These are phyloP conservation scores for Hypoxylon intermedium DNA, from an alignment of 495 filamentous ascomycete species.

Conservation along the genomic window DNA sequence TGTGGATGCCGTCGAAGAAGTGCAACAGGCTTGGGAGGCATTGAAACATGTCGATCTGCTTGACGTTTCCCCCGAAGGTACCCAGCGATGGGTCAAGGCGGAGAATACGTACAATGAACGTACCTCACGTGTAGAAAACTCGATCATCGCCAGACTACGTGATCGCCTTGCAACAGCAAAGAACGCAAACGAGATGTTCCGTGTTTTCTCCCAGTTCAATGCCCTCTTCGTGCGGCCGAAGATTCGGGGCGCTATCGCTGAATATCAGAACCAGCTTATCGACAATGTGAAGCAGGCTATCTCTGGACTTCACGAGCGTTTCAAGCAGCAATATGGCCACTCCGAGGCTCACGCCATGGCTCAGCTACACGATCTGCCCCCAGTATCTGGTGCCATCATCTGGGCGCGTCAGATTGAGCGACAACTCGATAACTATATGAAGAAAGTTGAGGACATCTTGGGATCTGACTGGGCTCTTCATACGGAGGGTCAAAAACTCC, in stretches of 20 bases:
- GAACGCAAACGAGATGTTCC: slow-evolving; percentile 98
- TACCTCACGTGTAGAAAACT: slow-evolving; percentile 95
- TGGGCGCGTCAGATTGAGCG: slow-evolving; percentile 97
- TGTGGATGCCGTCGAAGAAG: slow-evolving; percentile 97
- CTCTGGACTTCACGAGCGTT: slow-evolving; percentile 87
- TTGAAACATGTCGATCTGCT: slow-evolving; percentile 93
- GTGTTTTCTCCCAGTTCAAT: slow-evolving; percentile 99
- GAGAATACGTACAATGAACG: slow-evolving; percentile 97
- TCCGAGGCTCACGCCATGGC: slow-evolving; percentile 98
- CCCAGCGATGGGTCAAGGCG: slow-evolving; percentile 85
- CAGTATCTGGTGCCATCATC: slow-evolving; percentile 94
- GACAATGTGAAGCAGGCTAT: slow-evolving; percentile 98
- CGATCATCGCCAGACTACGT: slow-evolving; percentile 92
- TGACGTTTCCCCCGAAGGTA: slow-evolving; percentile 88
- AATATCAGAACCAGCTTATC: slow-evolving; percentile 96
- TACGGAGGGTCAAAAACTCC: slow-evolving; percentile 91
- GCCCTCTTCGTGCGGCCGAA: slow-evolving; percentile 96
- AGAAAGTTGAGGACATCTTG: slow-evolving; percentile 93
- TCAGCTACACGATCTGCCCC: slow-evolving; percentile 91
- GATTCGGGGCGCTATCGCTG: slow-evolving; percentile 94
- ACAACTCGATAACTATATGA: slow-evolving; percentile 94
- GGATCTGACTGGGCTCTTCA: slow-evolving; percentile 93
- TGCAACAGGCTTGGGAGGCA: slow-evolving; percentile 89
- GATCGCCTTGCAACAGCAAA: slow-evolving; percentile 94
- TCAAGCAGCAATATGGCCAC: slow-evolving; percentile 98